Conservation (phyloP, 208 protist species). For the Crithidia fasciculata region DNA sequence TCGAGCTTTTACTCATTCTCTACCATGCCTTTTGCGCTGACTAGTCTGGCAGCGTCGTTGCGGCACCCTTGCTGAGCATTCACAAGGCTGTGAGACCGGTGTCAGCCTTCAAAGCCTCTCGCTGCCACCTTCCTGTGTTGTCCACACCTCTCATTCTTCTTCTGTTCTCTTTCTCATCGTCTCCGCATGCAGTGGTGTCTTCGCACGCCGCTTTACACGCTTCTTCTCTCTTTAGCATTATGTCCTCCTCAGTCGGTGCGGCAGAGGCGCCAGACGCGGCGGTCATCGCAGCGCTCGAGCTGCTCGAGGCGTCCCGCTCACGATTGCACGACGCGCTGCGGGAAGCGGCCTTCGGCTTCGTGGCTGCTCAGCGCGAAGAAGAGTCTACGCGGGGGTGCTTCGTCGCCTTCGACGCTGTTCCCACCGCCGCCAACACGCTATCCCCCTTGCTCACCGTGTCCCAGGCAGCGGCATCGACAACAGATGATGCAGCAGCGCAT, state of each 20-base stretch:
- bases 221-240: not conserved
- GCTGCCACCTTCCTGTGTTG: not conserved
- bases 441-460: conserved; percentile 30
- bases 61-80: too few species aligned
- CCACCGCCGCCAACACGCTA: conserved; percentile 30
- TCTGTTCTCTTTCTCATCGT: conserved; percentile 5
- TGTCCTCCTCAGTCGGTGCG: not conserved
- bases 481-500: not conserved
- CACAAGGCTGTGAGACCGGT: too few species aligned
- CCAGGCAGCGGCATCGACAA: not conserved
- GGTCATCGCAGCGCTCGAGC: conserved; percentile 35
- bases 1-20: too few species aligned
- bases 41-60: too few species aligned
- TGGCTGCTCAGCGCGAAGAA: conserved; percentile 48
- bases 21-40: too few species aligned
- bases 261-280: conserved; percentile 19
- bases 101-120: too few species aligned
- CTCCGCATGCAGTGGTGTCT: too few species aligned
- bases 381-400: conserved; percentile 53
- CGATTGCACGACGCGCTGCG: conserved; percentile 58
- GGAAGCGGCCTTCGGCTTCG: conserved; percentile 57
- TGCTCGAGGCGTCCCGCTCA: conserved; percentile 43
- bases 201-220: too few species aligned
- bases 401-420: conserved; percentile 58
- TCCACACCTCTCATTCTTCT: not conserved